Base-by-base conservation (phyloP, 1,284 basidiomycete genomes). In the Microbotryum silenes-acaulis region DNA sequence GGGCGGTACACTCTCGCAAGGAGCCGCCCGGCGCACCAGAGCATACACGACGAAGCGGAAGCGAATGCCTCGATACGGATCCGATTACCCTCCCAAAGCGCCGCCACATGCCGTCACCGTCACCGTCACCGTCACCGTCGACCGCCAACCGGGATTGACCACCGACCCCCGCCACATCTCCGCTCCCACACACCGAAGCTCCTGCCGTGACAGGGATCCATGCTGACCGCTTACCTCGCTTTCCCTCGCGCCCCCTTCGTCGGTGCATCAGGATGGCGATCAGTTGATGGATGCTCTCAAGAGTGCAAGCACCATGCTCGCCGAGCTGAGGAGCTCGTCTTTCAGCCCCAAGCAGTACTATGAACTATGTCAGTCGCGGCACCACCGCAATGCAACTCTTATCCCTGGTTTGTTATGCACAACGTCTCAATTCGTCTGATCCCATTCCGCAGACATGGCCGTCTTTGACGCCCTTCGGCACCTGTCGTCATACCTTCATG, bases 231-330 rank as follows among this genome's bases (percentile, higher is more conserved):
- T 16, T 12, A 18, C 37, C 37, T 42, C 37, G 4, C 12, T 18
- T 42, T 42, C 16, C 48, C 20, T 20, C 48, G 20, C 48, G 20
- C 12, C 48, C 6, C 20, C 20, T 12, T 50, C 20, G 48, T 21
- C 37, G 37, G 12, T 25, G 16, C 20, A 44, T 31, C 71, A 91
- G 90, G 89, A 96, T 76, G 78, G 83, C 68, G 92, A 97, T 78
- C 87, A 92, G 75, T 86, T 97, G 66, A 97, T 97, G 92, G 92
- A 97, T 76, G 92, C 89, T 21, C 80, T 97, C 72, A 97, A 97
- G 79, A 88, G 87, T 64, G 91, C 92, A 14, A 93, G 90, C 72
- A 82, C 91, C 57, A 96, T 97, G 91, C 83, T 97, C 57, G 89
- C 91, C 21, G 93, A 97, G 74, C 81, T 97, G 23, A 81, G 93